Evolutionary conservation across 2,329 filamentous ascomycete species (phyloP), one percentile per base, ranked within the genome.

Genomic region (Aaosphaeria pasadenensis): DNA sequence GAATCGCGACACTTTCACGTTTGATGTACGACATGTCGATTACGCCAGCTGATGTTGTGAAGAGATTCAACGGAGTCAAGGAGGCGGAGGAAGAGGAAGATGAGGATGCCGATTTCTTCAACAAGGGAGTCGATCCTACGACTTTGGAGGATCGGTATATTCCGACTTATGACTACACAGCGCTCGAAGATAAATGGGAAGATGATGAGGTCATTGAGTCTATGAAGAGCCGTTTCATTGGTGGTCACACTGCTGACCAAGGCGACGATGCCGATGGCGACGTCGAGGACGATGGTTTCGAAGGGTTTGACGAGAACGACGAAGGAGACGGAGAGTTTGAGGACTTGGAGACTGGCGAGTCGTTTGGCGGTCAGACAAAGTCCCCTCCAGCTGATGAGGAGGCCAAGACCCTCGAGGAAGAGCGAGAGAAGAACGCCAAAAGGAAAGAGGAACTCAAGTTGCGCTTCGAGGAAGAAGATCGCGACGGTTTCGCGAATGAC

Each of bases 391-490:
- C 69, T 11, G 66, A 76, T 6, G 73, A 74, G 7, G 73, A 74
- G 7, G 73, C 74, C 6, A 73, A 77, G 36, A 75, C 78, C 42
- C 78, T 97, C n/a, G 90, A 92, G 53, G 88, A 85, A 4, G 94
- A 99, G 73, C 87, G 94, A 57, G 89, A 90, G 58, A 88, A 84
- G 70, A 99, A 99, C 62, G 94, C 94, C 2, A 84, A 85, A 56
- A 82, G 89, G 55, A 99, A 99, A 71, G 94, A 96, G 71, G 94
- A 99, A 69, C 82, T 99, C 45, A 95, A 90, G 67, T 77, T 95
- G 45, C 85, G 95, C 1, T 99, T 99, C 64, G 94, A 99, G 64
- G 91, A 97, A 70, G 94, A 99, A 76, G 94, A 99, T 66, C 83
- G 89, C n/a, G 94, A 99, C 66, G 94, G 94, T 0, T 91, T 96